These are phyloP conservation scores for Pholiota adiposa DNA, from an alignment of 1,284 basidiomycete genomes.

Conservation along the genomic window DNA sequence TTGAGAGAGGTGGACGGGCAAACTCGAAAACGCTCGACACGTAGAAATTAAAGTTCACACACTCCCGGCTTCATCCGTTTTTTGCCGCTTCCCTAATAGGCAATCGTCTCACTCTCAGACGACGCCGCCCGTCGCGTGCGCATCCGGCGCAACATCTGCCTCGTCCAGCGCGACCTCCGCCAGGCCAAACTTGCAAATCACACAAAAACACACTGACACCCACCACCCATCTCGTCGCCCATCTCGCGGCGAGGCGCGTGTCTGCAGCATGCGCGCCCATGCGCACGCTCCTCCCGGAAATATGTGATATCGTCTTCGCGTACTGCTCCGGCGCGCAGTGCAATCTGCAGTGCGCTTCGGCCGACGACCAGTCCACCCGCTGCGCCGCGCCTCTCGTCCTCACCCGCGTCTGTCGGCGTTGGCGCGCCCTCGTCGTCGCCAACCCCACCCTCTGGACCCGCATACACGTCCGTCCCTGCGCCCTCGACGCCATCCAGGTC, in stretches of 20 bases:
- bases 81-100: slow-evolving; percentile 11
- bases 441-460: slow-evolving; percentile 23
- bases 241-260: background rate
- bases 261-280: slow-evolving; percentile 19
- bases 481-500: slow-evolving; percentile 6
- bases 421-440: slow-evolving; percentile 22
- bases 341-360: slow-evolving; percentile 9
- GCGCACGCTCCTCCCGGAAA: slow-evolving; percentile 22
- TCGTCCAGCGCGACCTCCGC: background rate
- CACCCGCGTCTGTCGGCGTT: slow-evolving; percentile 24
- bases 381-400: slow-evolving; percentile 15
- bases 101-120: background rate
- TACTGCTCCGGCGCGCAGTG: slow-evolving; percentile 16
- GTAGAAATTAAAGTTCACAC: slow-evolving; percentile 49
- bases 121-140: background rate
- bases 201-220: background rate
- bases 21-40: slow-evolving; percentile 39
- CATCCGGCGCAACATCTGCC: background rate
- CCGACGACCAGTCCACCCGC: background rate
- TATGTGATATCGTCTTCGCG: slow-evolving; percentile 24
- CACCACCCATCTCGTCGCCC: slow-evolving; percentile 18
- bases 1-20: slow-evolving; percentile 29
- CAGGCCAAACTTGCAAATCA: background rate
- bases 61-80: slow-evolving; percentile 46
- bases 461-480: slow-evolving; percentile 19